Evolutionary conservation across 306 rosid genomes (phyloP).

Genomic region (Dryas drummondii): DNA sequence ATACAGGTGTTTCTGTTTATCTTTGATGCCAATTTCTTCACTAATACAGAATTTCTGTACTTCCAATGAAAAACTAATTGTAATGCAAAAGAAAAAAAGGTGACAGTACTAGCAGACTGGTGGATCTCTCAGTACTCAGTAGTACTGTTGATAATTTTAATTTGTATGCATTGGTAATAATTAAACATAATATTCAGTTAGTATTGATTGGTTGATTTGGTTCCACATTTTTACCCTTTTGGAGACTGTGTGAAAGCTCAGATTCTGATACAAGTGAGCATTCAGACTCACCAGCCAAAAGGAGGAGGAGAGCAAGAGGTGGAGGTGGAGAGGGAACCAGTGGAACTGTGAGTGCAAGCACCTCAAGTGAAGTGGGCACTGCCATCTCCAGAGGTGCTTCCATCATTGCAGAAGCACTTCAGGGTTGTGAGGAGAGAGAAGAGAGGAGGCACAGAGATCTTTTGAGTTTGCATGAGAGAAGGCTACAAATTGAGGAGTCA

Average conservation of each 20-base stretch:
- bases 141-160: neutral
- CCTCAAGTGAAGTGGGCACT: constrained; percentile 35
- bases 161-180: constrained; percentile 14
- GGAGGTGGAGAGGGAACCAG: constrained; percentile 27
- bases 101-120: neutral
- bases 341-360: constrained; percentile 20
- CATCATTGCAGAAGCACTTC: constrained; percentile 44
- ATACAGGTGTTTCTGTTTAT: neutral
- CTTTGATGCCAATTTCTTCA: neutral
- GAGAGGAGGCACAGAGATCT: constrained; percentile 45
- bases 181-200: neutral
- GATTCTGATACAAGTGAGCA: constrained; percentile 46
- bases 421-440: constrained; percentile 41
- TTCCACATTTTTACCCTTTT: constrained; percentile 16
- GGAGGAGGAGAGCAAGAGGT: constrained; percentile 35
- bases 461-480: constrained; percentile 35
- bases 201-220: constrained; percentile 27
- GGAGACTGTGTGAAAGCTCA: constrained; percentile 45
- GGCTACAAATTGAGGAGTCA: constrained; percentile 42
- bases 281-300: constrained; percentile 45
- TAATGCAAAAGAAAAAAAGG: neutral
- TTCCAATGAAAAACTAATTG: neutral
- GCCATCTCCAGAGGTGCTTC: constrained; percentile 48
- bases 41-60: neutral
- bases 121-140: neutral